Base-by-base conservation (phyloP, 805 yeast species). In the Kregervanrija fluxuum region DNA sequence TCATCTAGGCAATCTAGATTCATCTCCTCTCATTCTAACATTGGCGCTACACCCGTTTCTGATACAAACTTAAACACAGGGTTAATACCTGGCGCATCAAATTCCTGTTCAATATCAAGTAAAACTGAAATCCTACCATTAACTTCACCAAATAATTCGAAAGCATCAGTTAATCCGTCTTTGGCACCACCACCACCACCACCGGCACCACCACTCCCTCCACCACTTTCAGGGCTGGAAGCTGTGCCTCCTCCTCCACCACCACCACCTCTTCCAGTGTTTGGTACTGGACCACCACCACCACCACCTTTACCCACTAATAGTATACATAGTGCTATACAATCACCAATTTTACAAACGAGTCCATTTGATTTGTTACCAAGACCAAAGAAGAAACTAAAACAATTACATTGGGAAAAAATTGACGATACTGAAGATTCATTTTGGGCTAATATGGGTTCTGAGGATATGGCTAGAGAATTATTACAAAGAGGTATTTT, bases 391-490 rank as follows among this genome's bases (percentile, higher is more conserved):
- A 73, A 78, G 47, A 86, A 84, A 59, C 74, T 93, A 51, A 93
- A 95, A 61, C 99, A 91, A 61, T 74, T 93, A 70, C 99, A 93
- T 61, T 95, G 98, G 98, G 96, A 91, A 54, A 87, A 85, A 57
- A 72, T 95, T 34, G 96, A 91, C 32, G 74, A 80, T 47, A 83
- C 93, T 15, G 85, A 82, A 42, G 77, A 82, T 38, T 90, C 98
- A 0, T 84, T 93, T 48, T 91, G 99, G 98, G 75, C 79, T 14
- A 74, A 76, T 28, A 71, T 79, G 31, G 77, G 81, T 35, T 79
- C 82, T 16, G 74, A 72, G 2, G 71, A 70, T 15, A 65, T 79
- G 36, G 77, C 84, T 2, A 83, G 79, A 48, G 79, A 79, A 48
- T 68, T 91, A 40, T 68, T 74, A 42, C 82, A 81, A 47, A 79